phyloP scores from a whole-genome alignment of 371 early-diverging fungal genomes.

The Mucor racemosus region DNA sequence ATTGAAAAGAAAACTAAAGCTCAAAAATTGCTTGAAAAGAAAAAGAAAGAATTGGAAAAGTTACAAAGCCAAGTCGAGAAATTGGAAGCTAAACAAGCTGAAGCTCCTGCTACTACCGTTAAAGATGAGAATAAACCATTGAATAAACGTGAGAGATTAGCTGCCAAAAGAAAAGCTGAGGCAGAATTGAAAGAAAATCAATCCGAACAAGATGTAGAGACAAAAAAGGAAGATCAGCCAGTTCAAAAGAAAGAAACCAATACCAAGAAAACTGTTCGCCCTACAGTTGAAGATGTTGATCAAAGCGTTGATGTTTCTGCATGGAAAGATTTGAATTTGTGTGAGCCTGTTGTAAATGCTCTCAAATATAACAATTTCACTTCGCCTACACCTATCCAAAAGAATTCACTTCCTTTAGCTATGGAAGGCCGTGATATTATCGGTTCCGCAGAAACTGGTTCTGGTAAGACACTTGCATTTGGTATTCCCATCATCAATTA shows the following conservation, averaged over 20 bases:
- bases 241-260: conserved; percentile 22
- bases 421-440: conserved; percentile 85
- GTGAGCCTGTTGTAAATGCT: conserved; percentile 62
- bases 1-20: conserved; percentile 31
- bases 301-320: conserved; percentile 59
- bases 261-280: conserved; percentile 20
- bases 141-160: conserved; percentile 36
- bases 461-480: conserved; percentile 95
- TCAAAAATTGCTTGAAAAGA: conserved; percentile 32
- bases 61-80: conserved; percentile 26
- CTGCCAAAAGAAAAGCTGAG: conserved; percentile 30
- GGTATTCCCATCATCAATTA: conserved; percentile 84
- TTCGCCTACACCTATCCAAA: conserved; percentile 95
- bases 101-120: background rate
- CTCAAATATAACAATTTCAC: conserved; percentile 74
- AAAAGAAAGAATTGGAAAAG: conserved; percentile 34
- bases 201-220: conserved; percentile 30
- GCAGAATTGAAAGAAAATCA: conserved; percentile 18
- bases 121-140: conserved; percentile 30
- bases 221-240: conserved; percentile 19
- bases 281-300: conserved; percentile 48
- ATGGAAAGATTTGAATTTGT: conserved; percentile 62
- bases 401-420: conserved; percentile 78
- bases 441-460: conserved; percentile 98
- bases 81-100: conserved; percentile 20